Evolutionary conservation across 768 basidiomycete species (phyloP), one percentile per base, ranked within the genome.

Genomic region (Sporobolomyces roseus): DNA sequence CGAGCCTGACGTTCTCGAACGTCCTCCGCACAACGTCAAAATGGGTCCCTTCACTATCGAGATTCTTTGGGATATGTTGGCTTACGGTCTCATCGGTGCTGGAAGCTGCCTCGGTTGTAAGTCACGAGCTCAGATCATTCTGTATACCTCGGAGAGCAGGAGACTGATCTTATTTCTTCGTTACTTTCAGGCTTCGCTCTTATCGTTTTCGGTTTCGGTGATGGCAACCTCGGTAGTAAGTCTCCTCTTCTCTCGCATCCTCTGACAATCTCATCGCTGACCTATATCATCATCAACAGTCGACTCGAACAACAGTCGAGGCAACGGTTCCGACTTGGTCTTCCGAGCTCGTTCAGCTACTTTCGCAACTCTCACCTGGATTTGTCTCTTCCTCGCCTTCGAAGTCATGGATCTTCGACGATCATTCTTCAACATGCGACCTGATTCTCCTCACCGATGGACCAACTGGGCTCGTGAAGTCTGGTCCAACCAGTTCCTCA

Each of bases 21-120:
- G 54, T 48, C 56, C 56, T 32, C 66, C 71, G 32, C 71, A 68
- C 63, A 58, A 51, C 48, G 53, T 77, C 76, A 78, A 78, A 53
- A 77, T 75, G 43, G 74, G 75, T 14, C 77, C 81, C 65, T 82
- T 82, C 71, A 80, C 77, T 0, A 58, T 66, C 27, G 78, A 78
- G 58, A 77, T 79, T 68, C 72, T 78, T 50, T 45, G 77, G 49
- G 80, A 81, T 56, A 73, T 80, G 30, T 33, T 77, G 21, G 77
- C 79, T 30, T 81, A 80, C 69, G 81, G 80, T 13, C 49, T 80
- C 48, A 55, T 79, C 36, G 80, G 80, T 59, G 79, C 79, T 17
- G 76, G 75, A 1, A 68, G 78, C 32, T 73, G 74, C 43, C 62
- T 81, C 53, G 77, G 72, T 59, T 80, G 61, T 52, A 36, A 25